These are phyloP conservation scores for Trametes maxima DNA, from an alignment of 768 basidiomycete genomes.

Conservation along the genomic window DNA sequence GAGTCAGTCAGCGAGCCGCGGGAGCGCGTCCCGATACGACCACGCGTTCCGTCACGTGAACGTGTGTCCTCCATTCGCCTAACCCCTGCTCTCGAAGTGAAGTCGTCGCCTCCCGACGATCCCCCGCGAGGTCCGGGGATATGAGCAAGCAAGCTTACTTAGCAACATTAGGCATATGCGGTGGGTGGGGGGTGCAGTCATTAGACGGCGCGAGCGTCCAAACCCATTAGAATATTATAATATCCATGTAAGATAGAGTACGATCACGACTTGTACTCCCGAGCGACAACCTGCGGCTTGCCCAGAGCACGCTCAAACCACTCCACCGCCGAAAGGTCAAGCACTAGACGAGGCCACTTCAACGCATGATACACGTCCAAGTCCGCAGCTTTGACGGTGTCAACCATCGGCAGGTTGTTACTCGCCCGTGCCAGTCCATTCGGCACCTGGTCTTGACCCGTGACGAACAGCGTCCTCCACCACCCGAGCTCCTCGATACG, in stretches of 20 bases:
- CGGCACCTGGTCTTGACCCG: conserved; percentile 59
- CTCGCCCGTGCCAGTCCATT: conserved; percentile 60
- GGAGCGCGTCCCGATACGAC: conserved; percentile 16
- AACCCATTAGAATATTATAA: background rate
- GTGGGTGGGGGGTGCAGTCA: no score
- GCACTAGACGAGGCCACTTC: conserved; percentile 77
- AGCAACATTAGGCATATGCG: no score
- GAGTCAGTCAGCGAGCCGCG: conserved; percentile 3
- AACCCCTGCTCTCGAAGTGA: no score
- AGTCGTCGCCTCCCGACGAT: background rate
- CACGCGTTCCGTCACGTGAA: conserved; percentile 29
- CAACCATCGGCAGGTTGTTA: conserved; percentile 71
- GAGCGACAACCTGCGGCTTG: conserved; percentile 34
- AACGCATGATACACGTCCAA: conserved; percentile 82
- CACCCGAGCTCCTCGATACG: conserved; percentile 67
- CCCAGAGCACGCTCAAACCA: conserved; percentile 66
- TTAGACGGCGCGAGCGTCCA: no score
- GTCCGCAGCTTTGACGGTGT: conserved; percentile 62
- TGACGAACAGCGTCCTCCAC: conserved; percentile 76
- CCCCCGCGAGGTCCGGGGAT: background rate
- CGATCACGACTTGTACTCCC: conserved; percentile 14
- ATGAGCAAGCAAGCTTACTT: background rate
- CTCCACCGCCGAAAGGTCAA: conserved; percentile 85
- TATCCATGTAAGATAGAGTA: background rate
- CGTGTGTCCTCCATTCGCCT: conserved; percentile 15